Percentiles rank a stretch among this genome's conserved stretches.
phyloP scores from a whole-genome alignment of 257 asterid genomes.

The Cynanchum wilfordii region DNA sequence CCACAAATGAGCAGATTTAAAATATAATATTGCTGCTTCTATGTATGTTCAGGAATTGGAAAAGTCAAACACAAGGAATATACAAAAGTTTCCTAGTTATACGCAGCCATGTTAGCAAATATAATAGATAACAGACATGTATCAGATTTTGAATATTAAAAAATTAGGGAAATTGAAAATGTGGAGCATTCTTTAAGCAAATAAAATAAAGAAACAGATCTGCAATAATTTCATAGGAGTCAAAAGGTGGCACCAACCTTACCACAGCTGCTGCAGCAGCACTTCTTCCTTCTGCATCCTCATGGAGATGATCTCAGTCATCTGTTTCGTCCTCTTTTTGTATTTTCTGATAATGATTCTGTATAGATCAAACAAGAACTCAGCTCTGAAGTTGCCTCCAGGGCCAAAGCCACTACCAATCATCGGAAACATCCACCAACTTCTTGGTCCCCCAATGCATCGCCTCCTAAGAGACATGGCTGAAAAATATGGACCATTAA shows the following conservation, averaged over 20 bases:
- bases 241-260: not conserved
- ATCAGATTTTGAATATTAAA: not conserved
- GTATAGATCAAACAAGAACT: not conserved
- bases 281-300: not conserved
- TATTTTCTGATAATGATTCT: constrained; percentile 2
- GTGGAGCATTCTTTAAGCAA: not conserved
- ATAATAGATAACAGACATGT: not conserved
- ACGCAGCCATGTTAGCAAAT: not conserved
- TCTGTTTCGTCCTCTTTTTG: not conserved
- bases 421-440: constrained; percentile 14
- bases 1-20: no score
- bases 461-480: constrained; percentile 9
- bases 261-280: not conserved
- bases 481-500: constrained; percentile 11
- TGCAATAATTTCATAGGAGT: not conserved
- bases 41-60: not conserved
- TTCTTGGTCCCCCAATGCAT: constrained; percentile 5
- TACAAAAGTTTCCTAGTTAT: not conserved
- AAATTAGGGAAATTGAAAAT: not conserved
- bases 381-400: constrained; percentile 9
- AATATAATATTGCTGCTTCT: not conserved
- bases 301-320: constrained; percentile 3
- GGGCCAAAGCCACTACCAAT: constrained; percentile 9
- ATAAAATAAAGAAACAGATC: not conserved
- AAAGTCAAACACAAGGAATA: not conserved